These are phyloP conservation scores for Porcisia deanei DNA, from an alignment of 208 protist species.

Conservation along the genomic window DNA sequence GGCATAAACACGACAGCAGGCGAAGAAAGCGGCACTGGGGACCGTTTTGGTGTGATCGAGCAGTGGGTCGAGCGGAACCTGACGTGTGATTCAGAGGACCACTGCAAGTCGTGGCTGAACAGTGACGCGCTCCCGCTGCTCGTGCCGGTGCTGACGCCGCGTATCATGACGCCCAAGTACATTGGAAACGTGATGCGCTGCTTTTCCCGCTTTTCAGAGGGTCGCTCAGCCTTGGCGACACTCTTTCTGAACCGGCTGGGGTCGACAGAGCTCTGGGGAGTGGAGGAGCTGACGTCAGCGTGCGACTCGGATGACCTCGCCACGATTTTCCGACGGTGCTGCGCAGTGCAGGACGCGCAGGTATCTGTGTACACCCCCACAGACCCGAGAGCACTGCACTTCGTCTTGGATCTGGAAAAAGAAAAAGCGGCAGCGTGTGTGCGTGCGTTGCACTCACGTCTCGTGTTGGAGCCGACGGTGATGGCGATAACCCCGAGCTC, in stretches of 20 bases:
- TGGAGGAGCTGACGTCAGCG: slow-evolving; percentile 41
- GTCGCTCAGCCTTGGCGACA: slow-evolving; percentile 27
- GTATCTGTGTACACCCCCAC: slow-evolving; percentile 67
- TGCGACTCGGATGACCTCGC: slow-evolving; percentile 50
- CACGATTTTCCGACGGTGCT: slow-evolving; percentile 64
- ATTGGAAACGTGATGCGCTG: slow-evolving; percentile 59
- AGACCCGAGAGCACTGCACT: slow-evolving; percentile 50
- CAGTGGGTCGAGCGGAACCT: slow-evolving; percentile 65
- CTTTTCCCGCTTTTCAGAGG: slow-evolving; percentile 59
- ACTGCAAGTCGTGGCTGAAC: slow-evolving; percentile 65
- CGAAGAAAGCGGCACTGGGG: background rate
- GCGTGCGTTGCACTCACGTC: slow-evolving; percentile 39
- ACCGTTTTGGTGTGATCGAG: slow-evolving; percentile 39
- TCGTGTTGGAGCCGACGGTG: slow-evolving; percentile 4
- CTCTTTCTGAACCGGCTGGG: slow-evolving; percentile 60
- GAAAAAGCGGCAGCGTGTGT: slow-evolving; percentile 45
- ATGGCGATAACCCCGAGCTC: background rate
- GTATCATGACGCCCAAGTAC: slow-evolving; percentile 58
- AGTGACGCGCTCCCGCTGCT: slow-evolving; percentile 52
- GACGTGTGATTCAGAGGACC: slow-evolving; percentile 29
- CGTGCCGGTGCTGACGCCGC: slow-evolving; percentile 52
- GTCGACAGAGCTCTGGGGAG: slow-evolving; percentile 58
- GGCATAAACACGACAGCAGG: background rate
- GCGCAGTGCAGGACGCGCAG: slow-evolving; percentile 44
- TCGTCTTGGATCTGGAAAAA: slow-evolving; percentile 41